Evolutionary conservation across 805 yeast genomes (phyloP).

Genomic region (Danielozyma ontarioensis): DNA sequence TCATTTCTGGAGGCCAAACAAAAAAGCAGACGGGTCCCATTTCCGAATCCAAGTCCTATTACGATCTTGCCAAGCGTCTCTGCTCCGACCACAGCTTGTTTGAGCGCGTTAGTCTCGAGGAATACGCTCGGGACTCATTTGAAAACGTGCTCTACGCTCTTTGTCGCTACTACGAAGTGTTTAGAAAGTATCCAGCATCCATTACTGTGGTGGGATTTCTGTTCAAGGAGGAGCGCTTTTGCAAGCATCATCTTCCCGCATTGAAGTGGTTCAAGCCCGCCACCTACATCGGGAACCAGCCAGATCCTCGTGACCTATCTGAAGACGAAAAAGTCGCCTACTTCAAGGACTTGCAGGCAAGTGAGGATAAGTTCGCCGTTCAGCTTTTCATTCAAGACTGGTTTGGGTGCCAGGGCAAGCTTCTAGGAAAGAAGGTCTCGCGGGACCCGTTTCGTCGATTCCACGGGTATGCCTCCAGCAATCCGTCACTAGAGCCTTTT

Average conservation of each 20-base stretch:
- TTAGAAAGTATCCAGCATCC: constrained; percentile 42
- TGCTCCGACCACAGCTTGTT: constrained; percentile 6
- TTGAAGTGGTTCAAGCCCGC: constrained; percentile 25
- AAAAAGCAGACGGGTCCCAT: constrained; percentile 47
- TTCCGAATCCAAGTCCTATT: constrained; percentile 61
- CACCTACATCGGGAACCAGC: constrained; percentile 54
- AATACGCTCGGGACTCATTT: constrained; percentile 73
- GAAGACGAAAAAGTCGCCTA: constrained; percentile 27
- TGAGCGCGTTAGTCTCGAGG: constrained; percentile 48
- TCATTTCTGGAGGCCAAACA: constrained; percentile 71
- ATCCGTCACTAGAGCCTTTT: background rate
- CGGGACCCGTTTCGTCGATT: constrained; percentile 54
- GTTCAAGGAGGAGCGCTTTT: constrained; percentile 61
- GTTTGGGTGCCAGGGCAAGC: constrained; percentile 46
- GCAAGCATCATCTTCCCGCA: constrained; percentile 44
- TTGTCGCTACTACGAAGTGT: constrained; percentile 45
- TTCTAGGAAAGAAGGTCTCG: constrained; percentile 41
- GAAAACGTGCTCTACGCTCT: constrained; percentile 68
- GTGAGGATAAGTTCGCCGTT: constrained; percentile 53
- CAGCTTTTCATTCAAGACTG: constrained; percentile 50
- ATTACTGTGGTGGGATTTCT: constrained; percentile 69
- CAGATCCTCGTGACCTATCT: constrained; percentile 35
- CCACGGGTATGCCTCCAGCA: constrained; percentile 27
- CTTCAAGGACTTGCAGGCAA: constrained; percentile 38
- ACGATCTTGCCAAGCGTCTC: constrained; percentile 35